Evolutionary conservation across 805 yeast species (phyloP), one percentile per base, ranked within the genome.

Genomic region (Naumovozyma dairenensis): DNA sequence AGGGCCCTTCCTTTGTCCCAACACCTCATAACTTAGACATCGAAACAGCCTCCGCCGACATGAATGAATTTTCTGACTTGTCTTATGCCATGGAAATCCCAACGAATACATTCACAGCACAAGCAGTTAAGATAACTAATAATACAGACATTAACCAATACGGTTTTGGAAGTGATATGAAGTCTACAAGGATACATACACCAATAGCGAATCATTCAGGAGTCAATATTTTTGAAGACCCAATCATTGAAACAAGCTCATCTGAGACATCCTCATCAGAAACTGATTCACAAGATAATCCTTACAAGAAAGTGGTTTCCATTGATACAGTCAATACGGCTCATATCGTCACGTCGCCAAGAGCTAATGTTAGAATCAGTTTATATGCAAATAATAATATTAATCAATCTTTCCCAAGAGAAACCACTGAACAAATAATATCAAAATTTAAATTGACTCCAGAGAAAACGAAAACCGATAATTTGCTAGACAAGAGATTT

Each of bases 341-440:
- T 2, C 46, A 49, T 31, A 45, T 55, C 6, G 32, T 51, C 26
- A 37, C 59, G 3, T 12, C 26, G 5, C 55, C 57, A 15, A 46
- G 51, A 8, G 44, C 62, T 2, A 51, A 55, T 37, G 55, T 57
- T 2, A 47, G 60, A 33, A 58, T 55, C 4, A 54, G 60, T 32
- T 32, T 55, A 10, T 54, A 55, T 32, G 47, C 41, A 8, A 52
- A 48, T 29, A 47, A 43, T 25, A 46, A 47, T 16, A 27, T 29
- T 16, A 36, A 33, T 16, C 30, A 40, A 5, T 21, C 30, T 12
- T 35, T 43, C 4, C 34, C 39, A 8, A 43, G 60, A 14, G 59
- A 55, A 28, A 55, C 60, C 2, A 57, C 60, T 2, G 60, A 53
- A 37, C 57, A 54, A 29, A 45, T 55, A 13, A 43, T 57, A 12